These are phyloP conservation scores for Carex parvula DNA, from an alignment of 176 grass and related monocot genomes.

Conservation along the genomic window DNA sequence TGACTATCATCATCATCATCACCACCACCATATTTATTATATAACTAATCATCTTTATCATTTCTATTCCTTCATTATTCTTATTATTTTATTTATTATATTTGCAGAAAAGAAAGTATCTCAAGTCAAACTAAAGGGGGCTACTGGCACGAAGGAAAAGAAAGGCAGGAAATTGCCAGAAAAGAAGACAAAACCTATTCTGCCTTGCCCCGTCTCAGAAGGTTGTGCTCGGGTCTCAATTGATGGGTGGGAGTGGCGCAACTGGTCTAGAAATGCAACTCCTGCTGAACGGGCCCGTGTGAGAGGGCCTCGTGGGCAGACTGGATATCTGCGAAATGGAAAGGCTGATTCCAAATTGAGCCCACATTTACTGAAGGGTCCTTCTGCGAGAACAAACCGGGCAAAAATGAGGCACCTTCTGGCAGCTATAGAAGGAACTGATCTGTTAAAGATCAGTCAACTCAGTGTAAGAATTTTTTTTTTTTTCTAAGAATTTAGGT, in stretches of 20 bases:
- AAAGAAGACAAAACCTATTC: slow-evolving; percentile 36
- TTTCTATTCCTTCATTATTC: slow-evolving; percentile 16
- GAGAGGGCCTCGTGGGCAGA: slow-evolving; percentile 53
- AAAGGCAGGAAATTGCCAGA: slow-evolving; percentile 39
- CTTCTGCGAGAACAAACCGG: slow-evolving; percentile 89
- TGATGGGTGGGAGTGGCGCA: slow-evolving; percentile 84
- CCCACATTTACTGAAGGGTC: slow-evolving; percentile 47
- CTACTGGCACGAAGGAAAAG: slow-evolving; percentile 44
- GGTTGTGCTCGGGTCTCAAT: slow-evolving; percentile 81
- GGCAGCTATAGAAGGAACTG: slow-evolving; percentile 67
- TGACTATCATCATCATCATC: neutral
- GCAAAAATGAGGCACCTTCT: slow-evolving; percentile 79
- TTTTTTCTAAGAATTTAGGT: neutral
- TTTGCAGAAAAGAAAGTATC: slow-evolving; percentile 49
- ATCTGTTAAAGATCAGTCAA: slow-evolving; percentile 83
- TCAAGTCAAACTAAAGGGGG: slow-evolving; percentile 42
- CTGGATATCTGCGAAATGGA: slow-evolving; percentile 39
- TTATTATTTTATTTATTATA: slow-evolving; percentile 7
- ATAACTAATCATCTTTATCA: neutral
- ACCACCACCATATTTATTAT: no score
- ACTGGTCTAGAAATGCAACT: slow-evolving; percentile 74
- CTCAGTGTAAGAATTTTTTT: slow-evolving; percentile 46
- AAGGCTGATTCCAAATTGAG: slow-evolving; percentile 38
- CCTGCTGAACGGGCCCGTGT: slow-evolving; percentile 66
- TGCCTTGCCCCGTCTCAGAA: slow-evolving; percentile 67